Conservation (phyloP, 331 rosid genomes). For the Acacia pycnantha region DNA sequence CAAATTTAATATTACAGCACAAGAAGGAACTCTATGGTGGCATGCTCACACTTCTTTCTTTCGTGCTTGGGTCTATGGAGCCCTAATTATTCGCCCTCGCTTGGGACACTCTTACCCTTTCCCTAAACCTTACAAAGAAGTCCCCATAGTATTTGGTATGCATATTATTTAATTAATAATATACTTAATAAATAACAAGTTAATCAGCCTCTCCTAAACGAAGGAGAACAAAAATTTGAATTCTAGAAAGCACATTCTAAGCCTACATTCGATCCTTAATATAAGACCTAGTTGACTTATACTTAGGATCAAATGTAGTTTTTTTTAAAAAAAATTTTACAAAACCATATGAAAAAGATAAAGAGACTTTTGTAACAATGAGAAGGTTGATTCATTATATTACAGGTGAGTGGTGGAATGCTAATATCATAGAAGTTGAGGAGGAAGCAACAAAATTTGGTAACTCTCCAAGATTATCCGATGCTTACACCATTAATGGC, state of each 20-base stretch:
- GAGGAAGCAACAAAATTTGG: conserved; percentile 27
- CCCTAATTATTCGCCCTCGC: conserved; percentile 44
- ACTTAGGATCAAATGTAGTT: too few species aligned
- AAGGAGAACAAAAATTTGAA: too few species aligned
- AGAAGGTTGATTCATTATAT: not conserved
- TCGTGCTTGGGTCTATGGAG: conserved; percentile 57
- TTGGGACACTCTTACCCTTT: conserved; percentile 31
- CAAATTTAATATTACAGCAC: conserved; percentile 34
- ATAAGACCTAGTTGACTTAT: too few species aligned
- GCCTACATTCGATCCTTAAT: too few species aligned
- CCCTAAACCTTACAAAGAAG: conserved; percentile 37
- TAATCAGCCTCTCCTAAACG: too few species aligned
- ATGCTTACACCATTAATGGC: conserved; percentile 61
- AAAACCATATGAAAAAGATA: too few species aligned
- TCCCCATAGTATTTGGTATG: conserved; percentile 50
- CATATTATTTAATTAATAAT: not conserved
- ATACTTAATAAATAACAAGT: too few species aligned
- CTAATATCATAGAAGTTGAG: conserved; percentile 40
- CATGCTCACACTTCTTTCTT: conserved; percentile 56
- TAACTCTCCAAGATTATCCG: conserved; percentile 15
- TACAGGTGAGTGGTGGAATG: conserved; percentile 50
- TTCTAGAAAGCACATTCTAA: too few species aligned
- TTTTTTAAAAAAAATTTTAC: too few species aligned
- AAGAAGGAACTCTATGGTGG: conserved; percentile 72
- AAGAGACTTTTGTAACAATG: not conserved